Percentiles rank a stretch among this genome's conserved stretches.
phyloP scores from a whole-genome alignment of 495 filamentous ascomycete species.

The Penicillium robsamsonii region DNA sequence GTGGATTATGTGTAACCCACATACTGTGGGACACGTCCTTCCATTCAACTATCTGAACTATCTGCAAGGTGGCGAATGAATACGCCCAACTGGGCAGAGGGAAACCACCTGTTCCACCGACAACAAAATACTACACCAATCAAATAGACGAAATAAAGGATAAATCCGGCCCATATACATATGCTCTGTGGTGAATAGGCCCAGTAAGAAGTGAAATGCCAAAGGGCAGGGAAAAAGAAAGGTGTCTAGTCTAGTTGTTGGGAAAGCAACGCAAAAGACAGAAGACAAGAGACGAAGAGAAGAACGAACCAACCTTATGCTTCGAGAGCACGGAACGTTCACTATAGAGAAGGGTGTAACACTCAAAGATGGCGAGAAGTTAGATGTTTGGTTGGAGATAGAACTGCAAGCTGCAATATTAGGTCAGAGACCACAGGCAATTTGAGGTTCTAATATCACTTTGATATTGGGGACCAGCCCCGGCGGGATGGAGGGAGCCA shows the following conservation, averaged over 20 bases:
- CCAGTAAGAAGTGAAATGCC: slow-evolving; percentile 9
- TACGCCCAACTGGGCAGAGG: slow-evolving; percentile 29
- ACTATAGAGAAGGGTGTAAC: slow-evolving; percentile 10
- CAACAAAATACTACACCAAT: slow-evolving; percentile 14
- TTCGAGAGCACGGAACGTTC: slow-evolving; percentile 22
- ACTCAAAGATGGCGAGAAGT: slow-evolving; percentile 11
- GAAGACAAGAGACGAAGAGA: slow-evolving; percentile 28
- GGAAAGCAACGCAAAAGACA: slow-evolving; percentile 30
- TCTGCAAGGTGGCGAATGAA: slow-evolving; percentile 26
- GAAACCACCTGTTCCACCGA: slow-evolving; percentile 14
- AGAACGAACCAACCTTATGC: slow-evolving; percentile 44
- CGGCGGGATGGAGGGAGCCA: slow-evolving; percentile 18
- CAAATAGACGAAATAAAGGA: slow-evolving; percentile 20
- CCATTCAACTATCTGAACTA: slow-evolving; percentile 28
- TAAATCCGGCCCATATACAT: slow-evolving; percentile 9
- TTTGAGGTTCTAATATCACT: not conserved
- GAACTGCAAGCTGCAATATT: slow-evolving; percentile 21
- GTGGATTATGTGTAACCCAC: slow-evolving; percentile 12
- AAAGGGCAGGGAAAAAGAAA: slow-evolving; percentile 6
- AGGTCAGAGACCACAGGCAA: slow-evolving; percentile 11
- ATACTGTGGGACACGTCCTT: slow-evolving; percentile 10
- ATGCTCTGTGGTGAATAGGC: slow-evolving; percentile 6
- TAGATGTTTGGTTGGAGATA: slow-evolving; percentile 22
- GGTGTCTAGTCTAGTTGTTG: slow-evolving; percentile 16
- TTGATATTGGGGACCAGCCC: slow-evolving; percentile 37